Evolutionary conservation across 345 rosid genomes (phyloP).

Genomic region (Triadica sebifera): DNA sequence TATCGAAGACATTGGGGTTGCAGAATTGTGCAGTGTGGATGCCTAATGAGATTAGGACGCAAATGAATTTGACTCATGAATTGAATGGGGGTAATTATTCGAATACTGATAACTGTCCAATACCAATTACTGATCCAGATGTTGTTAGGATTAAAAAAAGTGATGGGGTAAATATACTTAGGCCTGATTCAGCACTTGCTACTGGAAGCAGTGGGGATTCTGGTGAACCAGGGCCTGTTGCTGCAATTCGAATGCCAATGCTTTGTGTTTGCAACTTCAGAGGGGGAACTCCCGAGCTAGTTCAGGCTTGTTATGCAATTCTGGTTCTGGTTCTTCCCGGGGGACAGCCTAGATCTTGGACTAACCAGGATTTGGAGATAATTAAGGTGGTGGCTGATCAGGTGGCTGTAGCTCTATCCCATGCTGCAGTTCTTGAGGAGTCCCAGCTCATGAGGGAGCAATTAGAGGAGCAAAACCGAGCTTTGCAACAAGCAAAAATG

Average conservation of each 20-base stretch:
- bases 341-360: constrained; percentile 67
- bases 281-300: constrained; percentile 82
- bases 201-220: constrained; percentile 58
- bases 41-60: constrained; percentile 58
- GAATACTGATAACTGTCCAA: constrained; percentile 29
- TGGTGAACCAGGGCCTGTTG: constrained; percentile 63
- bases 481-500: constrained; percentile 60
- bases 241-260: constrained; percentile 97
- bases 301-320: constrained; percentile 68
- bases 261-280: constrained; percentile 77
- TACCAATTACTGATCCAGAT: constrained; percentile 66
- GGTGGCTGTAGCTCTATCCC: constrained; percentile 95
- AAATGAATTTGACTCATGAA: constrained; percentile 76
- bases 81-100: constrained; percentile 48
- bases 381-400: constrained; percentile 95
- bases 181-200: constrained; percentile 58
- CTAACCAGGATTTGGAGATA: constrained; percentile 77
- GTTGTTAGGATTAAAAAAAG: constrained; percentile 56
- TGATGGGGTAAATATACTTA: constrained; percentile 57
- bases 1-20: constrained; percentile 77
- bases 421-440: constrained; percentile 93
- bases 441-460: constrained; percentile 93
- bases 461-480: constrained; percentile 81
- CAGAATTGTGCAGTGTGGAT: constrained; percentile 97
- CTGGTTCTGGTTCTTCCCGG: constrained; percentile 81